These are phyloP conservation scores for Entophlyctis helioformis DNA, from an alignment of 192 early-diverging fungal genomes.

Conservation along the genomic window DNA sequence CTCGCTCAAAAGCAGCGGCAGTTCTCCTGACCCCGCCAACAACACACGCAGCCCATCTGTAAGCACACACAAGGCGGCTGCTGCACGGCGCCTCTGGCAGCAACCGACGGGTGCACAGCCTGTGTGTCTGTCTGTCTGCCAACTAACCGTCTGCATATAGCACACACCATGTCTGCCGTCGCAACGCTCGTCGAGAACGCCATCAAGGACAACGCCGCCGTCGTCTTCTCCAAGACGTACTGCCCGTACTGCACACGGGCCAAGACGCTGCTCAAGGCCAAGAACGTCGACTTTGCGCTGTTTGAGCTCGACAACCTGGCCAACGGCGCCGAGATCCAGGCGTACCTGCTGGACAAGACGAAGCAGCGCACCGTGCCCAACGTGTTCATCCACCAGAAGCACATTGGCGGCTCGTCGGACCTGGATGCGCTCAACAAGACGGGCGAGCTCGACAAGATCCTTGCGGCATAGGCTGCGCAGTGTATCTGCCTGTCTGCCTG, in stretches of 20 bases:
- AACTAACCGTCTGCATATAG: too few relatives aligned
- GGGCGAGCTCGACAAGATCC: constrained; percentile 6
- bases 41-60: too few relatives aligned
- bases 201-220: constrained; percentile 11
- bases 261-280: constrained; percentile 9
- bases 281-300: constrained; percentile 7
- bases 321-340: constrained; percentile 33
- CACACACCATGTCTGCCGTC: neutral
- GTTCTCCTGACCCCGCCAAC: too few relatives aligned
- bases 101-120: neutral
- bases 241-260: constrained; percentile 23
- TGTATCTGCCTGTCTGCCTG: too few relatives aligned
- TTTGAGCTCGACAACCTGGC: constrained; percentile 21
- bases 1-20: too few relatives aligned
- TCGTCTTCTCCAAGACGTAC: constrained; percentile 21
- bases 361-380: constrained; percentile 30
- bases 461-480: constrained; percentile 1
- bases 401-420: constrained; percentile 21
- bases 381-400: constrained; percentile 17
- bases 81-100: too few relatives aligned
- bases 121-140: neutral
- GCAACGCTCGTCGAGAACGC: constrained; percentile 6
- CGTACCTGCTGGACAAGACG: constrained; percentile 24
- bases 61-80: too few relatives aligned
- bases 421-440: constrained; percentile 4